A percentile compares a stretch with the other conserved stretches of the same genome.
These are phyloP conservation scores for Lactuca sativa DNA, from an alignment of 129 eudicot species.

Conservation along the genomic window DNA sequence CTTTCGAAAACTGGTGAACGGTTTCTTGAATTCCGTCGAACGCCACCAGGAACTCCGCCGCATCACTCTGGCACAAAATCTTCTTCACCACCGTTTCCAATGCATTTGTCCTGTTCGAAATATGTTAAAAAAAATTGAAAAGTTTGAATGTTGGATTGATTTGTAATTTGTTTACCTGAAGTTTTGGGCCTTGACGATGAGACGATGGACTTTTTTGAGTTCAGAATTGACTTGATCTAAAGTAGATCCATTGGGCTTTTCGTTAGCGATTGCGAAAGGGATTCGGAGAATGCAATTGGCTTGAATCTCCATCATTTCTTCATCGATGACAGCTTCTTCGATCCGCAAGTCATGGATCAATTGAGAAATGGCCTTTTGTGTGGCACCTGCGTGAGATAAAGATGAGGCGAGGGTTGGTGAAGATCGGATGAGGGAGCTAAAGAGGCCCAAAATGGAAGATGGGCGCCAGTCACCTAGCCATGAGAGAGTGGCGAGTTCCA, in stretches of 20 bases:
- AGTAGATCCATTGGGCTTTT: conserved; percentile 26
- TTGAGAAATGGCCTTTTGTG: conserved; percentile 48
- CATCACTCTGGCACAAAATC: conserved; percentile 69
- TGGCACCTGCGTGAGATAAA: conserved; percentile 46
- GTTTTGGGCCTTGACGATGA: conserved; percentile 83
- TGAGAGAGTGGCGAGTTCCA: conserved; percentile 63
- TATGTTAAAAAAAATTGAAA: background rate
- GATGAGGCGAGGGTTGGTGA: conserved; percentile 39
- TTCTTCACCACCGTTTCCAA: conserved; percentile 76
- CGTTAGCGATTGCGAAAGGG: conserved; percentile 46
- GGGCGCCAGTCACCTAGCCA: conserved; percentile 99
- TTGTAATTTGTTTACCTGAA: conserved; percentile 54
- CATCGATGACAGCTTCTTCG: conserved; percentile 91
- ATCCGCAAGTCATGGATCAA: conserved; percentile 73
- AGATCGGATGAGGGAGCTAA: conserved; percentile 49
- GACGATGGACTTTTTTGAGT: conserved; percentile 76
- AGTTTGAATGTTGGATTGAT: background rate
- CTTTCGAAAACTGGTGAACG: conserved; percentile 58
- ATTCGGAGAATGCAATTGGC: conserved; percentile 77
- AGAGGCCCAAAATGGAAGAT: conserved; percentile 71
- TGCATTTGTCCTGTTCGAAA: conserved; percentile 63
- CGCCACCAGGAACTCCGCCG: conserved; percentile 76
- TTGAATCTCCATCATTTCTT: conserved; percentile 88
- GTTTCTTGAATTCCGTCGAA: conserved; percentile 75
- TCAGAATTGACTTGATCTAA: conserved; percentile 52